phyloP scores from a whole-genome alignment of 164 flowering plant genomes.

The Warburgia ugandensis region DNA sequence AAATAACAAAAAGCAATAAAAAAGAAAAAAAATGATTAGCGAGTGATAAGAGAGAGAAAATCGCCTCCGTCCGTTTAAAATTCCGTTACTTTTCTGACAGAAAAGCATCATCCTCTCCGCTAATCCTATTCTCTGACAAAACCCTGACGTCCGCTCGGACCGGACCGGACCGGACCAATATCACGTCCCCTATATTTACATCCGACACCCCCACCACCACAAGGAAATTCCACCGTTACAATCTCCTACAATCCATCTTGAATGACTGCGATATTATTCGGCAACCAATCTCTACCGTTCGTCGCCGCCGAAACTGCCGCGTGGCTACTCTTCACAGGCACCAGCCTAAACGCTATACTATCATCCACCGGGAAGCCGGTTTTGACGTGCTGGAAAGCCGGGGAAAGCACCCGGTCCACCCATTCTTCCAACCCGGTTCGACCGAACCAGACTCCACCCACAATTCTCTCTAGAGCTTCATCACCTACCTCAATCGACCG shows the following conservation, averaged over 20 bases:
- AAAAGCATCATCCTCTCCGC: too few relatives aligned
- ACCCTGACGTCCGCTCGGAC: too few relatives aligned
- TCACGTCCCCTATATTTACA: too few relatives aligned
- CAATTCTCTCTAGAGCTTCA: conserved; percentile 54
- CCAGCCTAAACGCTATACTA: conserved; percentile 32
- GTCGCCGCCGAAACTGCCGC: conserved; percentile 20
- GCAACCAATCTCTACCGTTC: conserved; percentile 39
- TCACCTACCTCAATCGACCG: conserved; percentile 41
- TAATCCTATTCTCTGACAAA: too few relatives aligned
- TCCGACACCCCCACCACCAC: too few relatives aligned
- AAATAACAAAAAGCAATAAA: too few relatives aligned
- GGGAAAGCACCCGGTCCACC: conserved; percentile 53
- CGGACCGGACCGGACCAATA: too few relatives aligned
- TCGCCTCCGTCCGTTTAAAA: too few relatives aligned
- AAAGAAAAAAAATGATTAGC: too few relatives aligned
- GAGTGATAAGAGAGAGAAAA: too few relatives aligned
- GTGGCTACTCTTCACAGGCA: conserved; percentile 19
- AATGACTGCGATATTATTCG: conserved; percentile 32
- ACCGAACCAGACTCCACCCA: conserved; percentile 70
- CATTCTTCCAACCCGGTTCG: conserved; percentile 53
- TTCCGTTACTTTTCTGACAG: too few relatives aligned
- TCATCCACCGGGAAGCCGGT: conserved; percentile 16
- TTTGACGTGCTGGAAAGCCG: conserved; percentile 59
- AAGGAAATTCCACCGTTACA: too few relatives aligned
- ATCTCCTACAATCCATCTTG: conserved; percentile 17